Evolutionary conservation across 2,329 filamentous ascomycete species (phyloP), one percentile per base, ranked within the genome.

Genomic region (Paraconiothyrium brasiliense): DNA sequence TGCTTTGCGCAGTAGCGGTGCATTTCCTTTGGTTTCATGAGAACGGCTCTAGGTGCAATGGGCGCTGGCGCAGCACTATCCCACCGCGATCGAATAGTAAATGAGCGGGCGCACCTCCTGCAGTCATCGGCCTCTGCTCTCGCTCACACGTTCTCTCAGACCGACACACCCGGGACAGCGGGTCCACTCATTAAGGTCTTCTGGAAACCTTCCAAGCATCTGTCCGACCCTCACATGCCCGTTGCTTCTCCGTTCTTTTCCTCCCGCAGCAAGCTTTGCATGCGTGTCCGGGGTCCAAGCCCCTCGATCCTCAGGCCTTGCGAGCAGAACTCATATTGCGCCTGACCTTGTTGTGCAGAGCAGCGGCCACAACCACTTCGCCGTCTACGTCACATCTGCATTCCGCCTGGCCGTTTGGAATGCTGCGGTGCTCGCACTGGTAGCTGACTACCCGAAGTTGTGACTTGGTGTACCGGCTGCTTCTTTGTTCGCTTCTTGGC

Each of bases 261-360:
- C 10, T 35, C 34, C 60, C 27, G 27, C 16, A 48, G 20, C 34
- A 37, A 43, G 54, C 52, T 55, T 16, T 39, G 27, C 11, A 44
- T 34, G 32, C 35, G 34, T 49, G 30, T 24, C 52, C 51, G 20
- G 34, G 34, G 41, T 63, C 66, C 54, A 49, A 56, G 55, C 61
- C 58, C 61, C 43, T 63, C 60, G 20, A 16, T 56, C 35, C 39
- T 50, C 52, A 60, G 54, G 59, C 58, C 59, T 59, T 54, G 49
- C 61, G 20, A 50, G 59, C 65, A 62, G 46, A 58, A n/a, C 51
- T 32, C 61, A 66, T 66, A 67, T 64, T 67, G 63, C 62, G 54
- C 60, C 58, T 61, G 34, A 64, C 64, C 61, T 68, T 68, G 56
- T 64, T 57, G 63, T 62, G 64, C 69, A 67, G 64, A 68, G 58